Evolutionary conservation across 148 eudicot species (phyloP).

Genomic region (Vaccinium vitisidaea): DNA sequence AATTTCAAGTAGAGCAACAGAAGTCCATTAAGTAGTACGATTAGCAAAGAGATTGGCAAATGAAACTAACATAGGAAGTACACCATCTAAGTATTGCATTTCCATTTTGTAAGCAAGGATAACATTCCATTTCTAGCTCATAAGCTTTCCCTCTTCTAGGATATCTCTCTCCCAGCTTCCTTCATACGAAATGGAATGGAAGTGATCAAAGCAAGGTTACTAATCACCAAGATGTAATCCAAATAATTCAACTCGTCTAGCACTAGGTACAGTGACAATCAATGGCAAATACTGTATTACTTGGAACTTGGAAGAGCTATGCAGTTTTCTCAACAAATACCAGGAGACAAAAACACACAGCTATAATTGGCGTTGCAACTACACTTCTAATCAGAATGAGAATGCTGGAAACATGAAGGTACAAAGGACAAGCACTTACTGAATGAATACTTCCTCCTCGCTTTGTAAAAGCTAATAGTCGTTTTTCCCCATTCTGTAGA

Average conservation of each 20-base stretch:
- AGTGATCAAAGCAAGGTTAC: background rate
- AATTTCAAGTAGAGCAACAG: background rate
- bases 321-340: background rate
- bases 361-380: background rate
- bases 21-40: background rate
- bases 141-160: background rate
- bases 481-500: conserved; percentile 73
- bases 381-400: background rate
- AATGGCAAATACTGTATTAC: background rate
- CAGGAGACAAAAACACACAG: background rate
- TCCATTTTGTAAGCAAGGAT: background rate
- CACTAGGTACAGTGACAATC: background rate
- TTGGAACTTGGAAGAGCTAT: background rate
- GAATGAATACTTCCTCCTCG: conserved; percentile 74
- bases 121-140: background rate
- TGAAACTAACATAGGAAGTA: background rate
- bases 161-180: background rate
- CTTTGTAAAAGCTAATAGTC: conserved; percentile 89
- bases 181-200: background rate
- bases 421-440: conserved; percentile 41
- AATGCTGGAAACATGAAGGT: background rate
- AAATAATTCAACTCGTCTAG: background rate
- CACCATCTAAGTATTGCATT: background rate
- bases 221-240: background rate
- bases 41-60: background rate